A percentile compares a stretch with the other conserved stretches of the same genome.
Evolutionary conservation across 2,329 filamentous ascomycete species (phyloP).

Genomic region (Neoscytalidium dimidiatum): DNA sequence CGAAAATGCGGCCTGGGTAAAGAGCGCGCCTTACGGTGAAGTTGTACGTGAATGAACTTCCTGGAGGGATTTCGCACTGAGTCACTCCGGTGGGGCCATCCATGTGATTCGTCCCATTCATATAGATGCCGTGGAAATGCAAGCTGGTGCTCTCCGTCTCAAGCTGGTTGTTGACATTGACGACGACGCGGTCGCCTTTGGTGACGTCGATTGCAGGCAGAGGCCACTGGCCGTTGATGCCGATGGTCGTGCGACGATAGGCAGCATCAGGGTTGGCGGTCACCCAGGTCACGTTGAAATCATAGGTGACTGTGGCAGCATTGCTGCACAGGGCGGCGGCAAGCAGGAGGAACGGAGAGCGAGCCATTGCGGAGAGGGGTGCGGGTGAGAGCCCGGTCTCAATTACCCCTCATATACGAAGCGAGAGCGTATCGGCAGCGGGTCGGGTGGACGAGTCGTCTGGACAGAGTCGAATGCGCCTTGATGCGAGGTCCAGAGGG

Average conservation of each 20-base stretch:
- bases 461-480: not conserved
- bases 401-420: constrained; percentile 18
- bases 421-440: not conserved
- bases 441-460: not conserved
- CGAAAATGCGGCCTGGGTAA: not conserved
- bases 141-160: constrained; percentile 65
- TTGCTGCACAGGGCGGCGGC: constrained; percentile 2
- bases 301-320: constrained; percentile 45
- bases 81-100: constrained; percentile 70
- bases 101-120: constrained; percentile 74
- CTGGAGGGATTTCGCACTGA: constrained; percentile 59
- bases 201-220: constrained; percentile 72
- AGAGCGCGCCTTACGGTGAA: constrained; percentile 56
- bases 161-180: constrained; percentile 69
- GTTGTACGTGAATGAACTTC: constrained; percentile 64
- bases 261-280: constrained; percentile 58
- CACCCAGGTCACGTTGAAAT: constrained; percentile 59
- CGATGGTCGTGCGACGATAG: constrained; percentile 55
- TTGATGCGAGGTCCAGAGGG: not conserved
- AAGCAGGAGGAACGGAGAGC: not conserved
- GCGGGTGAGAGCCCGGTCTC: not conserved
- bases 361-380: not conserved
- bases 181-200: constrained; percentile 70
- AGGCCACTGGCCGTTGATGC: constrained; percentile 75
- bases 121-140: constrained; percentile 78